Percentiles rank a stretch among this genome's conserved stretches.
Evolutionary conservation across 106 monocot species (phyloP).

Genomic region (Allium sativum): DNA sequence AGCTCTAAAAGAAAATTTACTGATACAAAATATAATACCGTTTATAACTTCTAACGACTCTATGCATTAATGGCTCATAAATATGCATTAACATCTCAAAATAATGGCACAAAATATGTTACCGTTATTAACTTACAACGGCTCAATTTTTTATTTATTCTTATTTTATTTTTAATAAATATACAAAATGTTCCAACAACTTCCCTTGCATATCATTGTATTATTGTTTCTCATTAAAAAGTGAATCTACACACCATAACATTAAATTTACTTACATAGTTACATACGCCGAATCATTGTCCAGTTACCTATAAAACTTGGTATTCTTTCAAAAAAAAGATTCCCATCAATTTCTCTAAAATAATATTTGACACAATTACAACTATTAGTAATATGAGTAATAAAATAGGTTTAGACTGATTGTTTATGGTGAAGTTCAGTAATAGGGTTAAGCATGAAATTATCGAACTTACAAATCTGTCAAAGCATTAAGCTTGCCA

Average conservation of each 20-base stretch:
- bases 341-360: slow-evolving; percentile 51
- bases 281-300: slow-evolving; percentile 32
- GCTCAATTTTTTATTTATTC: too few species aligned
- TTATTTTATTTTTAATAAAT: too few species aligned
- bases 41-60: too few species aligned
- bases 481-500: slow-evolving; percentile 27
- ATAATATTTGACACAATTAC: not conserved
- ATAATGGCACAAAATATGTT: too few species aligned
- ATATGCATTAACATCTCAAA: too few species aligned
- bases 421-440: not conserved
- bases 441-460: not conserved
- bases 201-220: slow-evolving; percentile 52
- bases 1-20: too few species aligned
- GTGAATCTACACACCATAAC: too few species aligned
- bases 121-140: too few species aligned
- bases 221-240: not conserved
- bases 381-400: not conserved
- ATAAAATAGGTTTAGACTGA: not conserved
- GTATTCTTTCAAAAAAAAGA: slow-evolving; percentile 43
- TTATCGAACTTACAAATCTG: slow-evolving; percentile 24
- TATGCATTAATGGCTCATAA: too few species aligned
- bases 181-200: too few species aligned
- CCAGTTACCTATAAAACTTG: slow-evolving; percentile 49
- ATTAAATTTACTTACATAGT: slow-evolving; percentile 20
- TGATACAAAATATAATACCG: too few species aligned